Base-by-base conservation (phyloP, 768 basidiomycete species). In the Mrakia frigida region DNA sequence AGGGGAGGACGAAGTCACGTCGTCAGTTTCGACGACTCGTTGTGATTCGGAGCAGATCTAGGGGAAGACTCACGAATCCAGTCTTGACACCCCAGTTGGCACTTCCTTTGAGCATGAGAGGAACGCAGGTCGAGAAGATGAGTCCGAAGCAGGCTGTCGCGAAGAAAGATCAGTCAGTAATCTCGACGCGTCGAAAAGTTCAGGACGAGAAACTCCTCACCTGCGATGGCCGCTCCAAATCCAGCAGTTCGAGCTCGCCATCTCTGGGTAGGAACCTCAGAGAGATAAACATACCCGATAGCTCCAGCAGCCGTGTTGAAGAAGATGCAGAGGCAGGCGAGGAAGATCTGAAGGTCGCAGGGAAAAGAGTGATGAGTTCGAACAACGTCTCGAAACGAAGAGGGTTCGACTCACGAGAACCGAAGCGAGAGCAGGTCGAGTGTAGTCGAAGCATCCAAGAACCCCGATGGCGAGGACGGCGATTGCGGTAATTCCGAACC, bases 121-220 rank as follows among this genome's bases (percentile, higher is more conserved):
- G 79, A 23, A 80, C 80, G 25, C 73, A 74, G 31, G 74, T 77
- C n/a, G 52, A 72, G 73, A 80, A 78, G 56, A 80, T 37, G 73
- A 80, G 72, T 56, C 73, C 76, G 67, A 74, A 77, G 43, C 78
- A 21, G 43, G 41, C 43, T 68, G 60, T 35, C 5, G 16, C 10
- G 31, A n/a, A n/a, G 25, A 21, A 37, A 52, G 60, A 23, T 41
- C 31, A 52, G 28, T 65, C 31, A 11, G 28, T 37, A n/a, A n/a
- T n/a, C 25, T 21, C 23, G 28, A 21, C 63, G 18, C 33, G 33
- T 35, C 33, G 21, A 21, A 35, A 21, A 3, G 3, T 14, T 14
- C 60, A 35, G 37, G 23, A 50, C 16, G 31, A 35, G 11, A 18
- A 61, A 3, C 16, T 28, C 10, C 67, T 21, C 31, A 69, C 37